These are phyloP conservation scores for Brassica nigra DNA, from an alignment of 345 rosid genomes.

Conservation along the genomic window DNA sequence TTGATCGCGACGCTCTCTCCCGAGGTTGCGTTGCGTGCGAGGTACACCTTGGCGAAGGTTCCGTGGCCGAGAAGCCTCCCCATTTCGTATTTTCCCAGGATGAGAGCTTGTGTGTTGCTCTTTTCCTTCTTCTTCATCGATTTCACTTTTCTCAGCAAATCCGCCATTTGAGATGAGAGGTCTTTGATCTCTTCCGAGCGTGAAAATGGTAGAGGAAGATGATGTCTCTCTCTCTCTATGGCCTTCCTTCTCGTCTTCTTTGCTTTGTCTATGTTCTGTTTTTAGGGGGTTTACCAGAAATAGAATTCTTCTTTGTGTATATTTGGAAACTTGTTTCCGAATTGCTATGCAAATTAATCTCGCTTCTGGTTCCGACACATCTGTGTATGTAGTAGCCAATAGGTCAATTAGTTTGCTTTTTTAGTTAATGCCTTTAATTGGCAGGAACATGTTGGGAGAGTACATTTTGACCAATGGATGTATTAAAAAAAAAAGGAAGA, in stretches of 20 bases:
- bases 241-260: background rate
- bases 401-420: slow-evolving; percentile 1
- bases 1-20: slow-evolving; percentile 73
- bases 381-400: background rate
- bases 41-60: slow-evolving; percentile 86
- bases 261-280: slow-evolving; percentile 23
- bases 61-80: slow-evolving; percentile 85
- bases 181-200: background rate
- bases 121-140: slow-evolving; percentile 33
- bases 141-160: slow-evolving; percentile 26
- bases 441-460: background rate
- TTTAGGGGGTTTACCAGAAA: slow-evolving; percentile 29
- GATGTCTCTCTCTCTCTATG: slow-evolving; percentile 15
- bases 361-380: background rate
- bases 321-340: slow-evolving; percentile 23
- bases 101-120: slow-evolving; percentile 42
- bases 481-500: background rate
- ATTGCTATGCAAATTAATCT: background rate
- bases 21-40: slow-evolving; percentile 59
- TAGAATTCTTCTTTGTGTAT: slow-evolving; percentile 12
- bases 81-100: slow-evolving; percentile 71
- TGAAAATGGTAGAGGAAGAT: slow-evolving; percentile 24
- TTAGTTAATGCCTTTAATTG: slow-evolving; percentile 1
- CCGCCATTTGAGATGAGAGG: slow-evolving; percentile 31
- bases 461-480: background rate